Evolutionary conservation across 2,329 filamentous ascomycete genomes (phyloP), one percentile per base, ranked within the genome.

Genomic region (Trichoderma breve): DNA sequence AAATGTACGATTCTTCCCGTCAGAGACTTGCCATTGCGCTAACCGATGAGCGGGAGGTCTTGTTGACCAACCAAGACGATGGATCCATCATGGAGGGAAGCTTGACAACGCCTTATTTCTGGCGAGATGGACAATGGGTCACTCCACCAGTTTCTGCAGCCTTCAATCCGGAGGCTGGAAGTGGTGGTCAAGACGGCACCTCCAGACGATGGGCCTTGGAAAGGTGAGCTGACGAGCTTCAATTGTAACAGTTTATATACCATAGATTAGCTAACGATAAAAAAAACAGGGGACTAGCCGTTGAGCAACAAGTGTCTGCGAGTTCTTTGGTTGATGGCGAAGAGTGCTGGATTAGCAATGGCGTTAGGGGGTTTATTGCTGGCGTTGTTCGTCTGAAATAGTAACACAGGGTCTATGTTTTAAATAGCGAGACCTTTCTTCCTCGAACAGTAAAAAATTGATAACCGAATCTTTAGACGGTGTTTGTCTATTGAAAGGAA

Each of bases 341-440:
- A 80, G 86, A 91, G 68, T 92, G 95, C 73, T 97, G 94, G 92
- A 83, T 98, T 68, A 97, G 94, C 80, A 98, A 95, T 80, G 94
- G 93, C 0, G 92, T 95, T 1, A 88, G 92, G 74, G 95, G 95
- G 0, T 97, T 97, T 75, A 84, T 90, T 14, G 83, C 80, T 71
- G 88, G 87, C 0, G 82, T 75, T 53, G 74, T 87, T 39, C 75
- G 73, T 21, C 73, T 84, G 15, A 69, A 34, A 39, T 6, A 69
- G 28, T 32, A 34, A 3, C 14, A 47, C 7, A 1, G 4, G 4
- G 18, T 12, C 11, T 3, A 15, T 4, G 12, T 2, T 6, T 30
- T n/a, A 26, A 34, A 60, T 15, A 21, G 55, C 21, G 26, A 51
- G 4, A 12, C n/a, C 14, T 15, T 6, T 24, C 6, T 18, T 2